These are phyloP conservation scores for Aspergillus sojae DNA, from an alignment of 2,329 filamentous ascomycete genomes.

Conservation along the genomic window DNA sequence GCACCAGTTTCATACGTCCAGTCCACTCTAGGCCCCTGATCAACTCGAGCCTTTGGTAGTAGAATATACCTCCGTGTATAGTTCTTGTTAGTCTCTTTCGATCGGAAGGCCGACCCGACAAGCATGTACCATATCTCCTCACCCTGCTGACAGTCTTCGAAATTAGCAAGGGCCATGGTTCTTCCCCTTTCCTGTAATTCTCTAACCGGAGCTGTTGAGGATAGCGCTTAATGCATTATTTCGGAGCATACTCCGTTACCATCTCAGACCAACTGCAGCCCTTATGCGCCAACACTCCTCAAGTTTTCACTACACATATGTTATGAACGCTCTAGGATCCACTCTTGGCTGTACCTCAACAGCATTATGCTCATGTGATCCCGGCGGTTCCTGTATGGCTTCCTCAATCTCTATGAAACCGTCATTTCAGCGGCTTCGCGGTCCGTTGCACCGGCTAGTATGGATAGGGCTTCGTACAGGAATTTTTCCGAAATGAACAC, in stretches of 20 bases:
- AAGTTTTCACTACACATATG: not conserved
- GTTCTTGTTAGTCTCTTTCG: not conserved
- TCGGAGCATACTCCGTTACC: slow-evolving; percentile 22
- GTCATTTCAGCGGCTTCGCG: slow-evolving; percentile 11
- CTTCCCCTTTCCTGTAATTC: not conserved
- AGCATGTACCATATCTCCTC: not conserved
- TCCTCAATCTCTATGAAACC: slow-evolving; percentile 21
- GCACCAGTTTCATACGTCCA: not conserved
- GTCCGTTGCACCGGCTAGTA: slow-evolving; percentile 18
- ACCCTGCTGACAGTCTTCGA: not conserved
- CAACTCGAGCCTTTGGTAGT: not conserved
- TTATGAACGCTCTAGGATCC: not conserved
- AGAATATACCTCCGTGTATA: not conserved
- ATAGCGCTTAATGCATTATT: not conserved
- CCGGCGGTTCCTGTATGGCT: not conserved
- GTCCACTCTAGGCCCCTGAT: not conserved
- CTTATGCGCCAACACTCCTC: not conserved
- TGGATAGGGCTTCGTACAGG: not conserved
- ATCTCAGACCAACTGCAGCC: slow-evolving; percentile 3
- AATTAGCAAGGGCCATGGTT: not conserved
- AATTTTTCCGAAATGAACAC: slow-evolving; percentile 13
- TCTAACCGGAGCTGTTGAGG: not conserved
- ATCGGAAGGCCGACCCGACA: not conserved
- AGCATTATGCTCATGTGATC: not conserved
- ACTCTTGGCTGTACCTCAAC: slow-evolving; percentile 2